A percentile compares a stretch with the other conserved stretches of the same genome.
Evolutionary conservation across 306 rosid species (phyloP).

Genomic region (Cucurbita pepo): DNA sequence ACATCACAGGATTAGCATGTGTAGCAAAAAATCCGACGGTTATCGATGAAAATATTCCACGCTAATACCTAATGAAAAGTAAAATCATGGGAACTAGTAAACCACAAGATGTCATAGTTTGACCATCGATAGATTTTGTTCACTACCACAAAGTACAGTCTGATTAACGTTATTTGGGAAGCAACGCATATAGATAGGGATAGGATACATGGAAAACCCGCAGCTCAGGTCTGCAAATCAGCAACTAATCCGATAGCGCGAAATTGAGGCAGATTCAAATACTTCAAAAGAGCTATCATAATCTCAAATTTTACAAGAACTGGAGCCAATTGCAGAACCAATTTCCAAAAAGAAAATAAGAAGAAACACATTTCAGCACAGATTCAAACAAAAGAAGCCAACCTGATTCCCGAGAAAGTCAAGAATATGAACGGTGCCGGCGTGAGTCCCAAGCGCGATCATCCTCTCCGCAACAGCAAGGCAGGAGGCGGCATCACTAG

Average conservation of each 20-base stretch:
- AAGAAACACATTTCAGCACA: background rate
- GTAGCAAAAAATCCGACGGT: background rate
- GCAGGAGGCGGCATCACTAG: conserved; percentile 80
- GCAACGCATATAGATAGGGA: background rate
- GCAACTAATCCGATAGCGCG: background rate
- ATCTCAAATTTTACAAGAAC: background rate
- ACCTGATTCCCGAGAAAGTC: conserved; percentile 99
- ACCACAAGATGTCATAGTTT: background rate
- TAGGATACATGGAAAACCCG: background rate
- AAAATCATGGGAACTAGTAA: background rate
- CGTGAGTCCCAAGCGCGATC: conserved; percentile 89
- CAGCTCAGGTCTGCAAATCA: background rate
- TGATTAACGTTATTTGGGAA: no score
- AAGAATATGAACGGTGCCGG: conserved; percentile 74
- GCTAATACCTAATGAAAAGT: background rate
- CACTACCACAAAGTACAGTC: background rate
- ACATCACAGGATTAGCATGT: conserved; percentile 7
- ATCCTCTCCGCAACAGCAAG: conserved; percentile 85
- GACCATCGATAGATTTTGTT: background rate
- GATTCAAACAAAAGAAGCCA: background rate
- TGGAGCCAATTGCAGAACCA: background rate
- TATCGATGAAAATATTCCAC: background rate
- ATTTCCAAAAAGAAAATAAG: background rate
- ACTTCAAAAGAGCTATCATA: background rate
- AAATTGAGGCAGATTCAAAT: background rate